Percentiles rank a stretch among this genome's conserved stretches.
phyloP scores from a whole-genome alignment of 495 filamentous ascomycete species.

The Penicillium bovifimosum region DNA sequence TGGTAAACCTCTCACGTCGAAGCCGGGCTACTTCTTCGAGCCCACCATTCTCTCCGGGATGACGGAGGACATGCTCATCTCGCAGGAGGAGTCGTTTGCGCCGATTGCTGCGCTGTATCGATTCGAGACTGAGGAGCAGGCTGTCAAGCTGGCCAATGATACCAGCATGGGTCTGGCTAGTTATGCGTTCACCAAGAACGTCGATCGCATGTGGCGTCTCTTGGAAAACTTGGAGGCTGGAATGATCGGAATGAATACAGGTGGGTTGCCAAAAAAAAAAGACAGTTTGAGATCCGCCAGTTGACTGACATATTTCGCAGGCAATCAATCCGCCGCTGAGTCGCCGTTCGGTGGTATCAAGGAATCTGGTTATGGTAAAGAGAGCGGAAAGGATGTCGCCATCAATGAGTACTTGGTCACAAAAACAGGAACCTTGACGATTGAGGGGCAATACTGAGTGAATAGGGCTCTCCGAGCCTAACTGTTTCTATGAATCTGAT shows the following conservation, averaged over 20 bases:
- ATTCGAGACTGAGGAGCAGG: constrained; percentile 68
- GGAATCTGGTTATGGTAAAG: constrained; percentile 72
- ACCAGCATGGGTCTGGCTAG: constrained; percentile 67
- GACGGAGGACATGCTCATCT: constrained; percentile 58
- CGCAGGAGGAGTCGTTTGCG: constrained; percentile 65
- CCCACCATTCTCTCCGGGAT: constrained; percentile 63
- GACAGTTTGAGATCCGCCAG: neutral
- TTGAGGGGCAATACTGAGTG: constrained; percentile 52
- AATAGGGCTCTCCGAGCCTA: too few species aligned
- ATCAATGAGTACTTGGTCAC: constrained; percentile 65
- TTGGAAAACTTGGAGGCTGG: constrained; percentile 71
- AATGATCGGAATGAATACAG: constrained; percentile 69
- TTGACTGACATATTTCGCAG: constrained; percentile 19
- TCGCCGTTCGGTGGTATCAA: constrained; percentile 73
- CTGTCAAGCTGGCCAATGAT: constrained; percentile 54
- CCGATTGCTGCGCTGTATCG: constrained; percentile 62
- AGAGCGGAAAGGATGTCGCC: constrained; percentile 67
- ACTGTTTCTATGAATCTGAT: too few species aligned
- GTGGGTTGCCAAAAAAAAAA: constrained; percentile 23
- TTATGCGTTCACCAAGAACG: constrained; percentile 70
- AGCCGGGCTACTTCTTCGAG: constrained; percentile 64
- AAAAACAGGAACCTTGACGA: constrained; percentile 63
- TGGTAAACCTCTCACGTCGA: constrained; percentile 44
- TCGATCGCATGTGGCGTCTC: constrained; percentile 66
- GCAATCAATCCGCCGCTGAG: constrained; percentile 63